Base-by-base conservation (phyloP, 1,284 basidiomycete genomes). In the Cutaneotrichosporon sp. region DNA sequence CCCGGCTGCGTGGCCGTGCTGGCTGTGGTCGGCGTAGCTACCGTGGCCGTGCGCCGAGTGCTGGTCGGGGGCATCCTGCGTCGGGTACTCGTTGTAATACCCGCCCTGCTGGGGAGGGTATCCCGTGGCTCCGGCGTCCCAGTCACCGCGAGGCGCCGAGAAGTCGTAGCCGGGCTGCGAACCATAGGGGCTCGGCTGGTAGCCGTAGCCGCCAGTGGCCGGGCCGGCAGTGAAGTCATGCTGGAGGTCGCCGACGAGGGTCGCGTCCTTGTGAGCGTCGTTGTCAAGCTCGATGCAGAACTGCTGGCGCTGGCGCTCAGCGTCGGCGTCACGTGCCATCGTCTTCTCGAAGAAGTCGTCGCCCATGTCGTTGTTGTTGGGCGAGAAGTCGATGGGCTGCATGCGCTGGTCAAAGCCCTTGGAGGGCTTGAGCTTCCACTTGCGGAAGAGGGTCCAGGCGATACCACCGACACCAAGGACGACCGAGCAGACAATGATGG, bases 391-490 rank as follows among this genome's bases (percentile, higher is more conserved):
- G 59, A 79, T 75, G 18, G 80, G 78, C 66, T 77, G 71, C 72
- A 78, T 70, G 71, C 90, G 89, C 66, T 87, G 84, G 63, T 91
- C 89, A 73, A 93, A 93, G 72, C 86, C 84, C 75, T 85, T 84
- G 47, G 89, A 90, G 56, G 89, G 87, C 64, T 85, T 86, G 71
- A 93, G 86, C 82, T 93, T 93, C 89, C 89, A 92, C 80, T 92
- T 93, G 81, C 92, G 88, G 83, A 93, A 90, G 71, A 91, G 81
- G 38, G 91, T 93, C 89, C 89, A 94, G 66, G 88, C 83, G 67
- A 91, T 85, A 56, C 84, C 83, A 36, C 87, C 78, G 43, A 84
- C 86, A 66, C 87, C 91, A 49, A 92, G 74, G 49, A 84, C 85
- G 6, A 86, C 83, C 10, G 86, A 89, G 54, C 90, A 82, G 46